Conservation (phyloP, 176 grass and related monocot species). For the Eleusine coracana region DNA sequence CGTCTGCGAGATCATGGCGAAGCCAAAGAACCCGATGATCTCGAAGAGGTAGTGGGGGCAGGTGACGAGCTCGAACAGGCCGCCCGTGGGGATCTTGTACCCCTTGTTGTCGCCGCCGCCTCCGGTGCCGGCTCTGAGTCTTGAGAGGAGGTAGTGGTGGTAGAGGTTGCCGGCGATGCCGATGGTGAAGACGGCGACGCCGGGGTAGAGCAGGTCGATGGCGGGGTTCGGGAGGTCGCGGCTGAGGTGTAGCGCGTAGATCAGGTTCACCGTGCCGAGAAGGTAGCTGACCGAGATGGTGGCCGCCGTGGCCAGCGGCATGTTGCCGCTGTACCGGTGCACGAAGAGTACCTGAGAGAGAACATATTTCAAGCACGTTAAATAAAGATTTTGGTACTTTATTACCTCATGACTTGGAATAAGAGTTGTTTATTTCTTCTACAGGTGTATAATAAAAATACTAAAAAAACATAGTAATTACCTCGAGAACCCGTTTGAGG, state of each 20-base stretch:
- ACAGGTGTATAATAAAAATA: no score
- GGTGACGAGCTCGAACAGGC: constrained; percentile 59
- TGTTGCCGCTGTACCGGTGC: constrained; percentile 59
- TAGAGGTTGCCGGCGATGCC: constrained; percentile 78
- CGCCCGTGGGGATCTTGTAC: constrained; percentile 74
- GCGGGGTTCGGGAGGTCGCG: constrained; percentile 40
- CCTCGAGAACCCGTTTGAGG: constrained; percentile 82
- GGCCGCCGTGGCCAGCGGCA: constrained; percentile 42
- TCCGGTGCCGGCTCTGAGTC: constrained; percentile 29
- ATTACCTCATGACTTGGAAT: no score
- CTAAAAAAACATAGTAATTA: not conserved
- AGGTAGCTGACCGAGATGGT: constrained; percentile 62
- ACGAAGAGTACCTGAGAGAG: constrained; percentile 60
- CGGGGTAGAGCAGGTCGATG: constrained; percentile 51
- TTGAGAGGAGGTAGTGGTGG: constrained; percentile 68
- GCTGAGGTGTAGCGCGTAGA: constrained; percentile 63
- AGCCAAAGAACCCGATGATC: constrained; percentile 60
- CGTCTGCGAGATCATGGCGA: constrained; percentile 73
- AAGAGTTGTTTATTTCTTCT: no score
- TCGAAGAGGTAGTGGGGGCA: constrained; percentile 93
- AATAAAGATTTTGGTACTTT: not conserved
- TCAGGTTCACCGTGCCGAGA: constrained; percentile 37
- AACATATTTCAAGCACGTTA: not conserved
- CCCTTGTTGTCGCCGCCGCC: not conserved
- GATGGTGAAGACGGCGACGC: constrained; percentile 41